Conservation (phyloP, 2,329 filamentous ascomycete species). For the Alternaria atra region DNA sequence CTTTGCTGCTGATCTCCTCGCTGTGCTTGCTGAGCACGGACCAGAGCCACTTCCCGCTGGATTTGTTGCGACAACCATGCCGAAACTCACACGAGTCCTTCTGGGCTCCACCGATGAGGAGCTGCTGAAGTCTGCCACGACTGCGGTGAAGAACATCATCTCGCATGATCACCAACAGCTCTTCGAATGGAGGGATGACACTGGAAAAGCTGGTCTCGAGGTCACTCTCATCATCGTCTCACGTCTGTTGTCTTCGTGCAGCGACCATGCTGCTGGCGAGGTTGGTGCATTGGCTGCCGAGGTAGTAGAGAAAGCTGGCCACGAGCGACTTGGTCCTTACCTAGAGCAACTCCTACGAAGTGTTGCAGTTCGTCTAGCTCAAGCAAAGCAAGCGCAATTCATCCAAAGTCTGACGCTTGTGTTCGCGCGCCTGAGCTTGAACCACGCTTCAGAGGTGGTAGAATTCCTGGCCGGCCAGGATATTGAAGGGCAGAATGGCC, state of each 20-base stretch:
- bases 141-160: constrained; percentile 88
- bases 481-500: constrained; percentile 80
- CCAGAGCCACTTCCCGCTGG: constrained; percentile 85
- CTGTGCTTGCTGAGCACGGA: constrained; percentile 81
- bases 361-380: constrained; percentile 83
- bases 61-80: constrained; percentile 84
- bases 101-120: constrained; percentile 88
- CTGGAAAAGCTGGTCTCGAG: constrained; percentile 83
- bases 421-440: constrained; percentile 87
- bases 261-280: constrained; percentile 94
- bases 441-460: constrained; percentile 86
- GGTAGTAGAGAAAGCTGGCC: constrained; percentile 92
- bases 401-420: constrained; percentile 97
- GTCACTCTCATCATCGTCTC: constrained; percentile 92
- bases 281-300: constrained; percentile 94
- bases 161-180: constrained; percentile 90
- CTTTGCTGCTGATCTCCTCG: constrained; percentile 85
- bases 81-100: constrained; percentile 83
- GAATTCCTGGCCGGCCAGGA: constrained; percentile 88
- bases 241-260: constrained; percentile 79
- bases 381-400: constrained; percentile 84
- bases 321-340: constrained; percentile 88
- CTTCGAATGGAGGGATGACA: constrained; percentile 81
- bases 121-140: constrained; percentile 84
- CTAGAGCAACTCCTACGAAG: constrained; percentile 87